Base-by-base conservation (phyloP, 2,329 filamentous ascomycete genomes). In the Tolypocladium sp. region DNA sequence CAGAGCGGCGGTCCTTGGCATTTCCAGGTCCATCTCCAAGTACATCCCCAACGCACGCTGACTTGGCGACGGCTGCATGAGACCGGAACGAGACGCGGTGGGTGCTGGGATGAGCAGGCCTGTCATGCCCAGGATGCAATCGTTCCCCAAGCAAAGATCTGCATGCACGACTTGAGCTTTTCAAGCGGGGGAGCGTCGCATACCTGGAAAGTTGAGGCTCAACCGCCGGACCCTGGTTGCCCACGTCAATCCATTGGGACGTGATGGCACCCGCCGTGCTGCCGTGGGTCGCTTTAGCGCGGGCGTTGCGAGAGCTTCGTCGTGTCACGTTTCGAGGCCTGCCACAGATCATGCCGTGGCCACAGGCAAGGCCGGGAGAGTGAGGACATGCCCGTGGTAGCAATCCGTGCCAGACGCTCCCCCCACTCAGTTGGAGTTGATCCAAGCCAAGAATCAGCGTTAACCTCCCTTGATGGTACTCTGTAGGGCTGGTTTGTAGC, bases 181-280 rank as follows among this genome's bases (percentile, higher is more conserved):
- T 12, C 20, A 13, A 54, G 56, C 49, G 46, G 56, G 58, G 60
- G 56, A 55, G 33, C 33, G 46, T 7, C 40, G 37, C 37, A 52
- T 9, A 52, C 60, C 56, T 57, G 30, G 51, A 60, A 41, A 55
- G 17, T 25, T 62, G 58, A 55, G 58, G 60, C 58, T 60, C 57
- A 57, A 60, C 17, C 10, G 25, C 20, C n/a, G 27, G n/a, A 41
- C 44, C 12, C 35, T n/a, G 38, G 35, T 35, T 38, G 42, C 44
- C 55, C 56, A 42, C 30, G 54, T 30, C 54, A 12, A 10, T 33
- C 9, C 17, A n/a, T n/a, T 30, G 54, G 38, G 35, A 42, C 53
- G 12, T 15, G 20, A 56, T n/a, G 35, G 20, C 38, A 8, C 35
- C 52, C 37, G 5, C 54, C 37, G 20, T 51, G 25, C 40, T 41